Percentiles rank a stretch among this genome's conserved stretches.
Conservation (phyloP, 2,329 filamentous ascomycete genomes). For the Orbilia ellipsospora region DNA sequence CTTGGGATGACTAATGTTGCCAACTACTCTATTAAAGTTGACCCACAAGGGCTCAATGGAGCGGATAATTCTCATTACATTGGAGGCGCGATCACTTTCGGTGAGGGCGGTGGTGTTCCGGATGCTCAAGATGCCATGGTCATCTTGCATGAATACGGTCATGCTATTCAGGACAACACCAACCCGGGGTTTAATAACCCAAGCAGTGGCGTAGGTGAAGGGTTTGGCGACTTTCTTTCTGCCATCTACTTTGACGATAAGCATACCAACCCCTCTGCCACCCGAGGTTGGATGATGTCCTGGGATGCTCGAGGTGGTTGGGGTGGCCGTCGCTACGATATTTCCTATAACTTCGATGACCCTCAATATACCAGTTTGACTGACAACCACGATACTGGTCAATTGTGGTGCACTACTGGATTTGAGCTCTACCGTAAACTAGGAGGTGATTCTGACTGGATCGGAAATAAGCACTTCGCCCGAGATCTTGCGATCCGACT, state of each 20-base stretch:
- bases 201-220: slow-evolving; percentile 5
- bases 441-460: background rate
- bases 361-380: slow-evolving; percentile 16
- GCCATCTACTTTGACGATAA: slow-evolving; percentile 13
- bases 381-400: slow-evolving; percentile 14
- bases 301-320: slow-evolving; percentile 15
- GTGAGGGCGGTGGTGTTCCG: slow-evolving; percentile 14
- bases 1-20: slow-evolving; percentile 15
- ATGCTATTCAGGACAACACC: slow-evolving; percentile 21
- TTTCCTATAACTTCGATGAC: slow-evolving; percentile 16
- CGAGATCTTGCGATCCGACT: slow-evolving; percentile 4
- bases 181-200: slow-evolving; percentile 14
- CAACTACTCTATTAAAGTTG: slow-evolving; percentile 16
- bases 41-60: slow-evolving; percentile 9
- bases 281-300: slow-evolving; percentile 16
- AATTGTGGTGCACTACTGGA: slow-evolving; percentile 12
- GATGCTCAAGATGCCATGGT: slow-evolving; percentile 14
- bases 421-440: slow-evolving; percentile 20
- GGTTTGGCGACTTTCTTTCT: slow-evolving; percentile 16
- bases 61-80: slow-evolving; percentile 14
- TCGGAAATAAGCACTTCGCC: slow-evolving; percentile 12
- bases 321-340: slow-evolving; percentile 19
- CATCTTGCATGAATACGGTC: slow-evolving; percentile 16
- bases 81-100: slow-evolving; percentile 14
- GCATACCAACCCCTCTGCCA: slow-evolving; percentile 10